Evolutionary conservation across 441 rosid species (phyloP).

Genomic region (Capsella rubella): DNA sequence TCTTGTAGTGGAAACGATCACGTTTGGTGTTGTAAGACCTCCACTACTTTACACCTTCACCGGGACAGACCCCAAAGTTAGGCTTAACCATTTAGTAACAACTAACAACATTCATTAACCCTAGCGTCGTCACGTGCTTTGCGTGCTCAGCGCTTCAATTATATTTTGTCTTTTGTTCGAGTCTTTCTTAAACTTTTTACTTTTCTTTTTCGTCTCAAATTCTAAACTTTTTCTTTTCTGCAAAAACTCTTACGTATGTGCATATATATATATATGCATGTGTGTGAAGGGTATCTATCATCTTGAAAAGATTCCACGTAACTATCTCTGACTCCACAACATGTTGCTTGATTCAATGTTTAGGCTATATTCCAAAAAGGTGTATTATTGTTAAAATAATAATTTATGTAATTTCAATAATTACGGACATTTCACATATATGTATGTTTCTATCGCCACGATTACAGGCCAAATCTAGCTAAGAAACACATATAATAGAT

Average conservation of each 20-base stretch:
- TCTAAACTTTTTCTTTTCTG: neutral
- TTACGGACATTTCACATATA: neutral
- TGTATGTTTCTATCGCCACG: neutral
- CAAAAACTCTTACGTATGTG: slow-evolving; percentile 8
- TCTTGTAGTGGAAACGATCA: slow-evolving; percentile 29
- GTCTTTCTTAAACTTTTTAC: neutral
- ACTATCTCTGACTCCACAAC: slow-evolving; percentile 18
- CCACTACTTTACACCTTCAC: slow-evolving; percentile 48
- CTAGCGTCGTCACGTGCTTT: slow-evolving; percentile 20
- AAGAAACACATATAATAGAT: neutral
- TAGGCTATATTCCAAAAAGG: slow-evolving; percentile 25
- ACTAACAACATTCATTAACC: neutral
- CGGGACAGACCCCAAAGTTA: slow-evolving; percentile 33
- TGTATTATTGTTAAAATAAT: neutral
- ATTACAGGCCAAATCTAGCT: neutral
- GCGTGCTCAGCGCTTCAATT: slow-evolving; percentile 18
- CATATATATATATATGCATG: neutral
- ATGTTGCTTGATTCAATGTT: slow-evolving; percentile 4
- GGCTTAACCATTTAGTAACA: neutral
- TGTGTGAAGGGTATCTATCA: slow-evolving; percentile 19
- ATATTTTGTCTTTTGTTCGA: slow-evolving; percentile 9
- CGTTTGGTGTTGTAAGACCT: slow-evolving; percentile 42
- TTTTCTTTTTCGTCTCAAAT: neutral
- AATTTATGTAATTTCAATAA: neutral
- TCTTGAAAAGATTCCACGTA: slow-evolving; percentile 34